Evolutionary conservation across 2,329 filamentous ascomycete genomes (phyloP).

Genomic region (Penicillium olsonii): DNA sequence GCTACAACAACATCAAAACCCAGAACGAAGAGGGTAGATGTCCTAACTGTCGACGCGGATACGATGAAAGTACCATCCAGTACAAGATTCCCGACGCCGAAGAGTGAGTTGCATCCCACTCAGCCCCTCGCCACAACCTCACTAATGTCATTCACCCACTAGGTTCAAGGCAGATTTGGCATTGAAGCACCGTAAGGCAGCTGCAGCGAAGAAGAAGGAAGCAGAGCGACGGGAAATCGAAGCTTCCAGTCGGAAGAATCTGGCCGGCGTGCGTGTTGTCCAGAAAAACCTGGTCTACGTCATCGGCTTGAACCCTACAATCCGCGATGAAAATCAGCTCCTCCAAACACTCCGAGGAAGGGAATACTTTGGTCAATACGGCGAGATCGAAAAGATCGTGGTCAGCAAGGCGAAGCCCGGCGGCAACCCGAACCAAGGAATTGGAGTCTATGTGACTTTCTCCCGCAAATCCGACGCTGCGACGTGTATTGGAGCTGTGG

Average conservation of each 20-base stretch:
- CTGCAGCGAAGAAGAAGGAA: conserved; percentile 87
- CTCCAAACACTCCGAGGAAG: conserved; percentile 85
- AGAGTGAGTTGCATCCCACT: conserved; percentile 68
- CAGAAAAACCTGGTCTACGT: conserved; percentile 99
- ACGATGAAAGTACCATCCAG: conserved; percentile 95
- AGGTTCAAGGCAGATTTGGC: conserved; percentile 55
- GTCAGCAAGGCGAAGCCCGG: conserved; percentile 92
- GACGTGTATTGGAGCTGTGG: conserved; percentile 85
- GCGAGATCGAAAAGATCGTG: conserved; percentile 97
- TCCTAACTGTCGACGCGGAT: conserved; percentile 92
- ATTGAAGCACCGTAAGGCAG: conserved; percentile 86
- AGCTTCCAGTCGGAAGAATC: conserved; percentile 90
- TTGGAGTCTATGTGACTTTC: conserved; percentile 98
- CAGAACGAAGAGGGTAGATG: conserved; percentile 92
- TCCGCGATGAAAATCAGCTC: conserved; percentile 82
- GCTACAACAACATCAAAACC: conserved; percentile 98
- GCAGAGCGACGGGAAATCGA: conserved; percentile 95
- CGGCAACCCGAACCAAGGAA: conserved; percentile 70
- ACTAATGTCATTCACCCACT: conserved; percentile 23
- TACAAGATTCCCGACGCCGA: conserved; percentile 94
- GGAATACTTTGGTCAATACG: conserved; percentile 97
- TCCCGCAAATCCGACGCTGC: conserved; percentile 87
- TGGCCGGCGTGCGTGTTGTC: conserved; percentile 91
- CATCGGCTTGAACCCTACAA: conserved; percentile 86
- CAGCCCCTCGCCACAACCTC: conserved; percentile 10